Conservation (phyloP, 2,329 filamentous ascomycete species). For the Fusarium armeniacum region DNA sequence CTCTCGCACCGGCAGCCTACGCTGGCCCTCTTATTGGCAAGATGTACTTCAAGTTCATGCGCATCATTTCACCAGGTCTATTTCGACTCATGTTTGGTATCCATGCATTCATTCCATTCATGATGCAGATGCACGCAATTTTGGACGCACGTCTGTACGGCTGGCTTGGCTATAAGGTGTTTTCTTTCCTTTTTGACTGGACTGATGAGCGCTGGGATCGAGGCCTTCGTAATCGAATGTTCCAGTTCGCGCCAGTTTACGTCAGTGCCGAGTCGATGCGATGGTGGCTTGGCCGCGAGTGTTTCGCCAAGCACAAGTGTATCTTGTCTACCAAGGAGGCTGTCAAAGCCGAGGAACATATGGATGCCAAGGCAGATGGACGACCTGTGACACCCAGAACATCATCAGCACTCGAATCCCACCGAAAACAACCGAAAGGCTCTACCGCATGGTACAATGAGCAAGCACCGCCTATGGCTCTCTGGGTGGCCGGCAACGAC, state of each 20-base stretch:
- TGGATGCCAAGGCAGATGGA: constrained; percentile 63
- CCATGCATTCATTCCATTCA: constrained; percentile 91
- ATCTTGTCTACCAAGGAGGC: constrained; percentile 85
- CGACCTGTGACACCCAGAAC: constrained; percentile 42
- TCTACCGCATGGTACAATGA: constrained; percentile 85
- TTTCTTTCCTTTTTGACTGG: constrained; percentile 92
- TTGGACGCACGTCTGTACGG: constrained; percentile 80
- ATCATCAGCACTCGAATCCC: constrained; percentile 51
- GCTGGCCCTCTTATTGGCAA: constrained; percentile 88
- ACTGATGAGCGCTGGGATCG: constrained; percentile 87
- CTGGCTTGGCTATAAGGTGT: constrained; percentile 87
- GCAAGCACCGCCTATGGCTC: constrained; percentile 82
- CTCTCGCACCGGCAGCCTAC: constrained; percentile 90
- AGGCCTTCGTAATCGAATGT: constrained; percentile 82
- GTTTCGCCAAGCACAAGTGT: constrained; percentile 84
- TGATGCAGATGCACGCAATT: constrained; percentile 84
- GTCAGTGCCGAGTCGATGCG: constrained; percentile 91
- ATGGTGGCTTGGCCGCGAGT: constrained; percentile 93
- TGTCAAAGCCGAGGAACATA: constrained; percentile 70
- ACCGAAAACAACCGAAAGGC: constrained; percentile 60
- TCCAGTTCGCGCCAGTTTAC: constrained; percentile 92
- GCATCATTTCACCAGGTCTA: constrained; percentile 78
- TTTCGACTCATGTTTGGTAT: constrained; percentile 91
- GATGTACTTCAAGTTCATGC: constrained; percentile 94
- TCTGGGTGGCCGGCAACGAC: constrained; percentile 90